These are phyloP conservation scores for Barnettozyma hawaiiensis DNA, from an alignment of 1,139 yeast genomes.

Conservation along the genomic window DNA sequence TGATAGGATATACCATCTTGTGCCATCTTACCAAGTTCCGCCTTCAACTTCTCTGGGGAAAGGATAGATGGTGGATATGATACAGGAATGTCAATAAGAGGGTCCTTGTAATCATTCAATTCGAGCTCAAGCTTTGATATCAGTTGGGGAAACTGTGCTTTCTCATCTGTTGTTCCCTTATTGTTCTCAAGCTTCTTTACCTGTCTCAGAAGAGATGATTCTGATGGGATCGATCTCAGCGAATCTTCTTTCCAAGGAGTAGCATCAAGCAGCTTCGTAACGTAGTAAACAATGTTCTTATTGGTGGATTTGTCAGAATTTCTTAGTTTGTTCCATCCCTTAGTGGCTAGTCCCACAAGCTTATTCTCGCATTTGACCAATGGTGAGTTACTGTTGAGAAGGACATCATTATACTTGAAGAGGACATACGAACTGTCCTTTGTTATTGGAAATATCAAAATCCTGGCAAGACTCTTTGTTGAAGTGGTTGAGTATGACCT, in stretches of 20 bases:
- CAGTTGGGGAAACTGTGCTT: slow-evolving; percentile 4
- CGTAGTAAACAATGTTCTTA: slow-evolving; percentile 36
- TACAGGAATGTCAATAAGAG: slow-evolving; percentile 21
- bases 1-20: slow-evolving; percentile 38
- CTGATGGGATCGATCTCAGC: slow-evolving; percentile 45
- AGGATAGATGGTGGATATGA: slow-evolving; percentile 26
- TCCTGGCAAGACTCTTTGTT: slow-evolving; percentile 16
- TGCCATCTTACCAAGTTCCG: slow-evolving; percentile 29
- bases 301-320: slow-evolving; percentile 38
- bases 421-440: slow-evolving; percentile 49
- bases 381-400: slow-evolving; percentile 29
- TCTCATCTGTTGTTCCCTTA: background rate
- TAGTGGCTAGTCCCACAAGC: slow-evolving; percentile 41
- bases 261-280: slow-evolving; percentile 36
- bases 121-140: slow-evolving; percentile 2
- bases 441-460: slow-evolving; percentile 55
- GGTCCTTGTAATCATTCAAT: slow-evolving; percentile 3
- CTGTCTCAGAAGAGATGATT: slow-evolving; percentile 23
- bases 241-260: slow-evolving; percentile 51
- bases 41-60: slow-evolving; percentile 21
- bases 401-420: slow-evolving; percentile 46
- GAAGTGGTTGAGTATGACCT: slow-evolving; percentile 5
- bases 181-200: slow-evolving; percentile 10
- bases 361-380: slow-evolving; percentile 33
- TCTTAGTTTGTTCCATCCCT: slow-evolving; percentile 41